Percentiles rank a stretch among this genome's conserved stretches.
Conservation (phyloP, 2,329 filamentous ascomycete species). For the Elsinoe arachidis region DNA sequence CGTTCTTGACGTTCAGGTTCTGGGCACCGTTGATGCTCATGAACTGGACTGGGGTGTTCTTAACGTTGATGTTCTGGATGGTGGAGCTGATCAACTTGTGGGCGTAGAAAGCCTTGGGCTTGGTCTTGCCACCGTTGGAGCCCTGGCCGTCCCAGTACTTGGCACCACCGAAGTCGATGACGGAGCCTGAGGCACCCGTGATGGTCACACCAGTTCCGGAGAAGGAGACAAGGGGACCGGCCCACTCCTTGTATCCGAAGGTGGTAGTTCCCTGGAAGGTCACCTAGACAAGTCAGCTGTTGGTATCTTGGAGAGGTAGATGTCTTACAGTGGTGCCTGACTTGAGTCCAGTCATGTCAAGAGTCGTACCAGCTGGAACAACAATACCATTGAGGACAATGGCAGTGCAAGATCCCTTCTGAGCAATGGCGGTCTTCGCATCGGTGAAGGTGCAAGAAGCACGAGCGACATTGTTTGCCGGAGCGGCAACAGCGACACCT, state of each 20-base stretch:
- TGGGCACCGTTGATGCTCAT: slow-evolving; percentile 40
- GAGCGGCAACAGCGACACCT: slow-evolving; percentile 14
- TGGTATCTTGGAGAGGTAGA: background rate
- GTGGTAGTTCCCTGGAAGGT: slow-evolving; percentile 59
- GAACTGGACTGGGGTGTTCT: slow-evolving; percentile 48
- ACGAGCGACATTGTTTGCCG: slow-evolving; percentile 8
- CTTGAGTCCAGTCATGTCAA: slow-evolving; percentile 30
- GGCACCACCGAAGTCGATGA: slow-evolving; percentile 49
- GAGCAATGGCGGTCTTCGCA: slow-evolving; percentile 14
- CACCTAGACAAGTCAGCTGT: slow-evolving; percentile 30
- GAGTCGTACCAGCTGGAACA: slow-evolving; percentile 30
- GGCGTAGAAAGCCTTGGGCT: slow-evolving; percentile 57
- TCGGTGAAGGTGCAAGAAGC: slow-evolving; percentile 18
- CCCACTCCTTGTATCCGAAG: slow-evolving; percentile 59
- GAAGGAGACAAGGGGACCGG: slow-evolving; percentile 54
- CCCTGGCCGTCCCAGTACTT: slow-evolving; percentile 56
- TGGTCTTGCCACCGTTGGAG: slow-evolving; percentile 50
- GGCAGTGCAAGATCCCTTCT: slow-evolving; percentile 24
- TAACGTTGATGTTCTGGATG: slow-evolving; percentile 44
- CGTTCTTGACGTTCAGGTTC: slow-evolving; percentile 38
- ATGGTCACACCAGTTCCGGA: slow-evolving; percentile 50
- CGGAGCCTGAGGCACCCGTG: slow-evolving; percentile 42
- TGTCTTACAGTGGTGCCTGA: slow-evolving; percentile 26
- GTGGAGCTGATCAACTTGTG: slow-evolving; percentile 44
- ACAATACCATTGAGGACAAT: slow-evolving; percentile 32